phyloP scores from a whole-genome alignment of 495 filamentous ascomycete species.

The Acidomyces sp. region DNA sequence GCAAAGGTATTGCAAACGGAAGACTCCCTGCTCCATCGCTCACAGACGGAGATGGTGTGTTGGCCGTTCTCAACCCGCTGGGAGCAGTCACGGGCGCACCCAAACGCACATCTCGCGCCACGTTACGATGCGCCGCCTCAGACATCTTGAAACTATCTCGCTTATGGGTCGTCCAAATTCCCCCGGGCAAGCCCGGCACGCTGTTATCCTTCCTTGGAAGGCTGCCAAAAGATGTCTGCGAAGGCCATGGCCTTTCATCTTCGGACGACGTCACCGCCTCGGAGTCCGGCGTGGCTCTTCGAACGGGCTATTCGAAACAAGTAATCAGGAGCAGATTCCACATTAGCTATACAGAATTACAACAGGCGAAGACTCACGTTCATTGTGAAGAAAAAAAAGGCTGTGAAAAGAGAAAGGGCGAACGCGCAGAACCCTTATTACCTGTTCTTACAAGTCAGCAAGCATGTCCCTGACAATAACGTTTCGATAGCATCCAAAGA shows the following conservation, averaged over 20 bases:
- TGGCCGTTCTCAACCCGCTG: slow-evolving; percentile 9
- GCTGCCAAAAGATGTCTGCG: slow-evolving; percentile 17
- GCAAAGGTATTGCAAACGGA: slow-evolving; percentile 79
- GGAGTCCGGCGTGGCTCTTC: slow-evolving; percentile 80
- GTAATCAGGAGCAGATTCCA: neutral
- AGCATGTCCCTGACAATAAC: neutral
- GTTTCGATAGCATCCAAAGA: neutral
- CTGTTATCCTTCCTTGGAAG: slow-evolving; percentile 17
- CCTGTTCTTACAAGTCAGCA: neutral
- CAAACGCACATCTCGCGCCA: slow-evolving; percentile 4
- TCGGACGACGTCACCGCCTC: slow-evolving; percentile 88
- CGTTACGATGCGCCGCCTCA: slow-evolving; percentile 18
- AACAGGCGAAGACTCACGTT: slow-evolving; percentile 1
- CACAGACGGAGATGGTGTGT: slow-evolving; percentile 33
- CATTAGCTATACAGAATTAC: too few species aligned
- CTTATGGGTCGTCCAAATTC: slow-evolving; percentile 18
- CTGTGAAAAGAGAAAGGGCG: neutral
- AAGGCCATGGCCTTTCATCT: slow-evolving; percentile 45
- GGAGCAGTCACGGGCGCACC: slow-evolving; percentile 1
- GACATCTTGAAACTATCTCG: slow-evolving; percentile 18
- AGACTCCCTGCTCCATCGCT: slow-evolving; percentile 42
- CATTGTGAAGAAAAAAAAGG: neutral
- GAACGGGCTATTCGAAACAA: slow-evolving; percentile 27
- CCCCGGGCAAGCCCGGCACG: slow-evolving; percentile 13
- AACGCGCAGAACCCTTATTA: neutral